Evolutionary conservation across 768 basidiomycete genomes (phyloP), one percentile per base, ranked within the genome.

Genomic region (Pleurotus pulmonarius): DNA sequence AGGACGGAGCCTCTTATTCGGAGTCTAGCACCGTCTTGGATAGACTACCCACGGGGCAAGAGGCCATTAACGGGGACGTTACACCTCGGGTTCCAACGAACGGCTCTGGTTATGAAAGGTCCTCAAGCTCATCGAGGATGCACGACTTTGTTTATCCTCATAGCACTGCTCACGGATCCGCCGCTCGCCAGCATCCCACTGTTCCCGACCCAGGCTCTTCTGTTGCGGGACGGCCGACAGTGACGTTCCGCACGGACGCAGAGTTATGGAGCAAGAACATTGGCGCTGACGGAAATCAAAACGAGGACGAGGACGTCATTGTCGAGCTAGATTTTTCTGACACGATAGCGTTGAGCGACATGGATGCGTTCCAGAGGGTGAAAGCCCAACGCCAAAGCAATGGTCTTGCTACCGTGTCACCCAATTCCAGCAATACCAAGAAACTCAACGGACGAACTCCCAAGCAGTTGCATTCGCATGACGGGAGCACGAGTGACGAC

Each of bases 281-380:
- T 11, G 18, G 37, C 7, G 18, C 15, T 22, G 58, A 62, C 56
- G 9, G 51, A 64, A 5, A 38, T 24, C 15, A 71, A 39, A 73
- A 71, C 2, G 64, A 65, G 8, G 75, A 75, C n/a, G 81, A 80
- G 4, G 75, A 75, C 3, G 88, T 87, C 55, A 81, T 91, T 22
- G 79, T 90, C 8, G 89, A 90, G 67, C 81, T 91, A 49, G 86
- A 88, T 65, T 91, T 88, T 63, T 77, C 78, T 4, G 89, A 90
- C 55, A 90, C 80, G 43, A 85, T 86, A 56, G 83, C 86, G 18
- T 67, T 91, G 63, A 88, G 87, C 64, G 84, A 90, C 60, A 81
- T 83, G 2, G 79, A 78, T 47, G 78, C 79, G 8, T 88, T 87
- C 62, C 69, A 70, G 26, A 68, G 69, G 26, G 40, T 18, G 37